phyloP scores from a whole-genome alignment of 2,329 filamentous ascomycete genomes.

The Aspergillus persii region DNA sequence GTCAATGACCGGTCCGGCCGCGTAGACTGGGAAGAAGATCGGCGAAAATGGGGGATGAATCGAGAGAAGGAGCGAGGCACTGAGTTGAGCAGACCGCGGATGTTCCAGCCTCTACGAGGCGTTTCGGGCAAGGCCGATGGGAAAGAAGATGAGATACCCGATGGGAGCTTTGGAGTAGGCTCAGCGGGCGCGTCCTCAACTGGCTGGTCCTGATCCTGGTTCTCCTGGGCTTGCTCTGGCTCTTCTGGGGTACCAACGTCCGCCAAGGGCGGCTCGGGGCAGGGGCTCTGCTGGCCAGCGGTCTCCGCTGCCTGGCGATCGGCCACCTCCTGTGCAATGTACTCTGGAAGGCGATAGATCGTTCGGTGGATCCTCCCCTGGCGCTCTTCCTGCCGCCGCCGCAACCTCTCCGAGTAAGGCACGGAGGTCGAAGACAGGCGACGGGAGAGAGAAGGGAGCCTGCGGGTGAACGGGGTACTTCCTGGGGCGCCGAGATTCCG shows the following conservation, averaged over 20 bases:
- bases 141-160: background rate
- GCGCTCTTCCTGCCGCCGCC: constrained; percentile 28
- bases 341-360: constrained; percentile 31
- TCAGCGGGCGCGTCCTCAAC: background rate
- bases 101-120: constrained; percentile 25
- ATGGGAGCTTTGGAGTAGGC: background rate
- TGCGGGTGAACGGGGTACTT: constrained; percentile 21
- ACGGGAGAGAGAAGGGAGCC: constrained; percentile 17
- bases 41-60: constrained; percentile 21
- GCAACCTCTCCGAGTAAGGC: constrained; percentile 30
- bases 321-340: constrained; percentile 30
- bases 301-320: constrained; percentile 20
- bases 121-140: constrained; percentile 23
- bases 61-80: constrained; percentile 30
- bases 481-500: constrained; percentile 23
- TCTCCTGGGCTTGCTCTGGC: background rate
- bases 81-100: constrained; percentile 30
- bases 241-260: constrained; percentile 10
- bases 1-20: constrained; percentile 11
- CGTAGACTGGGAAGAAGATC: constrained; percentile 14
- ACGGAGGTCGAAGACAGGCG: constrained; percentile 16
- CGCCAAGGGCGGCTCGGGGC: constrained; percentile 9
- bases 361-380: constrained; percentile 35
- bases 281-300: constrained; percentile 4
- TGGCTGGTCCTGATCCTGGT: background rate